These are phyloP conservation scores for Aspergillus kassunensis DNA, from an alignment of 495 filamentous ascomycete species.

Conservation along the genomic window DNA sequence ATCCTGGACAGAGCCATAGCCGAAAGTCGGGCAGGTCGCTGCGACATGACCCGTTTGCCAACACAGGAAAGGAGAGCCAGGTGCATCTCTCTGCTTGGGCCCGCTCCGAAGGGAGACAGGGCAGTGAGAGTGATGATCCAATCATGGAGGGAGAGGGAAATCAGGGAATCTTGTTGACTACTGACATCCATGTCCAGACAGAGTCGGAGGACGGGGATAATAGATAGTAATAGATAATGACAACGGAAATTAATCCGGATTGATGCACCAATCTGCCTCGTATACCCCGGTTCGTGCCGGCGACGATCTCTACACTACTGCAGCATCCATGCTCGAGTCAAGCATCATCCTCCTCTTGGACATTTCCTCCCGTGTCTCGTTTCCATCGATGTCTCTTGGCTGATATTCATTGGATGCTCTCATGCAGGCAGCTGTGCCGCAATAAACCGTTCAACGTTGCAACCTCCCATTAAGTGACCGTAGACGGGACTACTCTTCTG, in stretches of 20 bases:
- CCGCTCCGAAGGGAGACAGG: neutral
- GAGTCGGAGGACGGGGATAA: neutral
- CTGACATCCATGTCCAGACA: neutral
- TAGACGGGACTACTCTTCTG: too few species aligned
- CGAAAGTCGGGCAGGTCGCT: neutral
- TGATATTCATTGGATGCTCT: neutral
- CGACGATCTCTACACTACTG: neutral
- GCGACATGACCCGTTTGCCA: neutral
- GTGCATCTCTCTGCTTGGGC: neutral
- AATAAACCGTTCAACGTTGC: too few species aligned
- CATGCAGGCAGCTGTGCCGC: neutral
- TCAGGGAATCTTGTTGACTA: slow-evolving; percentile 2
- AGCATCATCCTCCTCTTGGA: neutral
- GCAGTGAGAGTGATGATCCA: slow-evolving; percentile 7
- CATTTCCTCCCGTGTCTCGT: neutral
- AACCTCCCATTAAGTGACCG: too few species aligned
- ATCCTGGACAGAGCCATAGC: neutral
- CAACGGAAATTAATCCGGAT: too few species aligned
- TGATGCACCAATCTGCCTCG: too few species aligned
- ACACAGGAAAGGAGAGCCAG: neutral
- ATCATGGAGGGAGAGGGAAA: slow-evolving; percentile 1
- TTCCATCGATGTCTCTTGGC: neutral
- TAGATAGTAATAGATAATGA: too few species aligned
- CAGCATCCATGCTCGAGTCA: neutral
- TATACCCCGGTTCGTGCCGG: neutral